Conservation (phyloP, 179 eudicot species). For the Camellia oleifera region DNA sequence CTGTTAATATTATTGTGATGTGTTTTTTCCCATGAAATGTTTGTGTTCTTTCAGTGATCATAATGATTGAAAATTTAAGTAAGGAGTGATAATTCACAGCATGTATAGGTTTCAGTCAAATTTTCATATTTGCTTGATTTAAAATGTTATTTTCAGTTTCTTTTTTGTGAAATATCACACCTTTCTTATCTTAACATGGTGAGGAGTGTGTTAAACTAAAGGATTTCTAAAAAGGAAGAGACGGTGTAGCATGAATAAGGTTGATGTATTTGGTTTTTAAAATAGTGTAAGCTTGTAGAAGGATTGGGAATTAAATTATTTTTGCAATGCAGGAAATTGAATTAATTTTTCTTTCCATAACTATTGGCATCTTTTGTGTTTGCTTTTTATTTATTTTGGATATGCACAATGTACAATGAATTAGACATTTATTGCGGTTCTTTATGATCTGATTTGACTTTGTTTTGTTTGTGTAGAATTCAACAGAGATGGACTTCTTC, state of each 20-base stretch:
- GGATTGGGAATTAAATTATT: background rate
- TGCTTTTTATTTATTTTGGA: background rate
- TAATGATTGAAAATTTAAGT: background rate
- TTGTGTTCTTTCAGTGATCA: background rate
- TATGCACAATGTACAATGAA: background rate
- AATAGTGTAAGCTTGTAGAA: background rate
- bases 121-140: background rate
- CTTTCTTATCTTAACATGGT: too few relatives aligned
- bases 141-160: background rate
- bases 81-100: background rate
- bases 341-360: background rate
- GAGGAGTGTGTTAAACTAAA: background rate
- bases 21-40: background rate
- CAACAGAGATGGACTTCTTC: constrained; percentile 48
- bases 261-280: background rate
- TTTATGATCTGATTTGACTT: background rate
- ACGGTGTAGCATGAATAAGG: background rate
- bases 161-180: too few relatives aligned
- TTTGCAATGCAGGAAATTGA: background rate
- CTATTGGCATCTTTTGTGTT: background rate
- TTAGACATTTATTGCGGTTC: background rate
- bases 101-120: background rate
- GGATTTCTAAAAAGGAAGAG: background rate
- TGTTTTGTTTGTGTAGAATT: constrained; percentile 26
- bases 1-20: background rate